Evolutionary conservation across 495 filamentous ascomycete species (phyloP).

Genomic region (Daldinia bambusicola): DNA sequence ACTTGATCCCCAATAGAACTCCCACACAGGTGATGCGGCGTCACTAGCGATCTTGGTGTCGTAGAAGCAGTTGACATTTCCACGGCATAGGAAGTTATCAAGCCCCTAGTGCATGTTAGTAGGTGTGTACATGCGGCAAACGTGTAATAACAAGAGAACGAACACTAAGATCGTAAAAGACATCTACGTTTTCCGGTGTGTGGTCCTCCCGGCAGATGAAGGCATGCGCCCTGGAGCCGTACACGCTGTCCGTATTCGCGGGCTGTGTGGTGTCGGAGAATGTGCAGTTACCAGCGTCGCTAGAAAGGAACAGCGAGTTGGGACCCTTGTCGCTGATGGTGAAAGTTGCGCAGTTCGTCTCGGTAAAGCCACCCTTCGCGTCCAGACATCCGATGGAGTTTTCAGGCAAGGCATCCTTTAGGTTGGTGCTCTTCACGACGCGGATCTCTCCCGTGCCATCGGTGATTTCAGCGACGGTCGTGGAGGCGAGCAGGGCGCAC

Average conservation of each 20-base stretch:
- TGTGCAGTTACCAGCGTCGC: slow-evolving; percentile 45
- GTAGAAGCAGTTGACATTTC: slow-evolving; percentile 48
- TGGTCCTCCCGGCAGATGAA: slow-evolving; percentile 41
- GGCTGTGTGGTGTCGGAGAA: slow-evolving; percentile 47
- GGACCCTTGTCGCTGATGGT: slow-evolving; percentile 35
- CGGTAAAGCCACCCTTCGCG: slow-evolving; percentile 38
- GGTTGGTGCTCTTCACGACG: slow-evolving; percentile 45
- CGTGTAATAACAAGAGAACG: not conserved
- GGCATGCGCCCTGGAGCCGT: slow-evolving; percentile 45
- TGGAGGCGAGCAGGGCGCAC: slow-evolving; percentile 10
- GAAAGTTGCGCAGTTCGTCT: slow-evolving; percentile 49
- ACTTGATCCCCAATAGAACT: slow-evolving; percentile 49
- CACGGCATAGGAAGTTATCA: slow-evolving; percentile 50
- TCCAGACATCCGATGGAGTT: slow-evolving; percentile 51
- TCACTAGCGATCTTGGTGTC: slow-evolving; percentile 42
- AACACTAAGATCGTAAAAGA: slow-evolving; percentile 48
- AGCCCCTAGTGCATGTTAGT: slow-evolving; percentile 42
- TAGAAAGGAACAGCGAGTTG: slow-evolving; percentile 41
- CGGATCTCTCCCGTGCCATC: slow-evolving; percentile 46
- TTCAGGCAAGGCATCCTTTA: slow-evolving; percentile 13
- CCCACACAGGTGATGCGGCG: slow-evolving; percentile 44
- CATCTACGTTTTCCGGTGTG: slow-evolving; percentile 1
- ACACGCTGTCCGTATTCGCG: slow-evolving; percentile 50
- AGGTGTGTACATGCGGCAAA: not conserved
- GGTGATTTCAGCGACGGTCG: slow-evolving; percentile 35